Base-by-base conservation (phyloP, 352 stramenopile genomes). In the Phytopythium cucurbitacearum region DNA sequence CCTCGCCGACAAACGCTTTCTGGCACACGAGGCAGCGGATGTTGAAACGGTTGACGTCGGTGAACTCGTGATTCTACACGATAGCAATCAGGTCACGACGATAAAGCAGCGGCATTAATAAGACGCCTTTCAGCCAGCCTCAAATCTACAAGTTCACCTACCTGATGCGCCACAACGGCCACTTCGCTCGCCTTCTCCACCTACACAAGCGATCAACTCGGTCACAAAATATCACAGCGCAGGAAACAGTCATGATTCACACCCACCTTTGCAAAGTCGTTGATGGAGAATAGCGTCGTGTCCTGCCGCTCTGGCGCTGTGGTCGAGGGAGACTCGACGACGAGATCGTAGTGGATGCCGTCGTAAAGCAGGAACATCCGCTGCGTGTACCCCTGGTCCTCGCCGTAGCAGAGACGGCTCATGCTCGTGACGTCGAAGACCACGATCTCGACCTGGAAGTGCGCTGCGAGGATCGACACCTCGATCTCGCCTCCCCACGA, bases 401-500 rank as follows among this genome's bases (percentile, higher is more conserved):
- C 80, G 0, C 83, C 80, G 48, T 93, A 93, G 51, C 83, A 91
- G 15, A 93, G 57, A 10, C 83, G 77, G 40, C 73, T 88, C 83
- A 93, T 93, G 53, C 83, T 90, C 44, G 79, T 91, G 34, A 93
- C 80, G 43, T 93, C 82, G 57, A 93, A 93, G 10, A 93, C 82
- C 15, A 93, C 80, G 55, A 91, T 91, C 52, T 95, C 82, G 37
- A 95, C 62, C 21, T 81, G 76, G 48, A 81, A 93, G 58, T 81
- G 74, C 39, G 67, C 67, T n/a, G 76, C 88, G 34, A 95, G 51
- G 47, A 95, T 93, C 13, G 80, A 92, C 32, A 95, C 53, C 57
- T 95, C 85, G 58, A 95, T 95, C 65, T 95, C 85, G 4, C 85
- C 85, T 35, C 82, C 85, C 85, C 85, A 95, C 6, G 82, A 91